Evolutionary conservation across 768 basidiomycete genomes (phyloP).

Genomic region (Lyophyllum decastes): DNA sequence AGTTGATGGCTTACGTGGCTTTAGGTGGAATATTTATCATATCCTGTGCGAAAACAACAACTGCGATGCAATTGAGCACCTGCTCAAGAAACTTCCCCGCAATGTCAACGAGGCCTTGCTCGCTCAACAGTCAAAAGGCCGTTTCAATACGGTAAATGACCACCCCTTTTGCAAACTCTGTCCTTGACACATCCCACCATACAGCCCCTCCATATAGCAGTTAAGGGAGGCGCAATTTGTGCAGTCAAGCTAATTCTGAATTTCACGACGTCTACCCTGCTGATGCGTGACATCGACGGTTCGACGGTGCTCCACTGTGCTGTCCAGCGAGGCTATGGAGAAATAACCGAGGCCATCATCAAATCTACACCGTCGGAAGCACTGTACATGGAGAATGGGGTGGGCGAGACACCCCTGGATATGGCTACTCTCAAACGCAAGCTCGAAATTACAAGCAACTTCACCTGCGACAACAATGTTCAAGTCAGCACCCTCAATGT

Average conservation of each 20-base stretch:
- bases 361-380: constrained; percentile 36
- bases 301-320: constrained; percentile 56
- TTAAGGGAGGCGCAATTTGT: constrained; percentile 31
- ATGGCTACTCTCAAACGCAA: constrained; percentile 32
- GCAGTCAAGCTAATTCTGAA: constrained; percentile 38
- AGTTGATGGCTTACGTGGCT: not conserved
- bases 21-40: constrained; percentile 62
- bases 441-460: constrained; percentile 17
- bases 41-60: constrained; percentile 33
- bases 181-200: not conserved
- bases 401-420: constrained; percentile 45
- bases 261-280: constrained; percentile 34
- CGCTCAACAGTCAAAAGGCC: constrained; percentile 43
- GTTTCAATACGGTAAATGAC: constrained; percentile 45
- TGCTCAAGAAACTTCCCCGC: constrained; percentile 51
- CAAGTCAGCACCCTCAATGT: not conserved
- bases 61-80: constrained; percentile 36
- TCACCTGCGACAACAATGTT: not conserved
- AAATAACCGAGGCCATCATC: constrained; percentile 41
- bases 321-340: constrained; percentile 29
- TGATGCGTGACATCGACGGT: constrained; percentile 47
- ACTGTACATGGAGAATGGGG: constrained; percentile 50
- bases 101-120: constrained; percentile 47
- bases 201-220: constrained; percentile 59
- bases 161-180: not conserved